Percentiles rank a stretch among this genome's conserved stretches.
Evolutionary conservation across 2,329 filamentous ascomycete genomes (phyloP).

Genomic region (Neonectria magnoliae): DNA sequence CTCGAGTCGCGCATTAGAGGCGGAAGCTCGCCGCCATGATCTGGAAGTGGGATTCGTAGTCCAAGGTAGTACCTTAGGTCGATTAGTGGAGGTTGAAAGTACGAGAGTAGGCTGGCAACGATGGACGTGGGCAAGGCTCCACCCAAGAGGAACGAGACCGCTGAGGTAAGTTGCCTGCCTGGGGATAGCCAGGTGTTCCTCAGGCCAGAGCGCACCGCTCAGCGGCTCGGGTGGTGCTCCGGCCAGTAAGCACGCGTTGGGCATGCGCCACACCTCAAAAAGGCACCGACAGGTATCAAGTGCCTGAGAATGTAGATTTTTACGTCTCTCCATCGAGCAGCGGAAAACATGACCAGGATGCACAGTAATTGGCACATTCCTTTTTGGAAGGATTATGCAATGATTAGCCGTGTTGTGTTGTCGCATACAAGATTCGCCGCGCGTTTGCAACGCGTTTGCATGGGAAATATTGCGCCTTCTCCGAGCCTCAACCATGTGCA

Average conservation of each 20-base stretch:
- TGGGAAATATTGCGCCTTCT: not conserved
- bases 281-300: not conserved
- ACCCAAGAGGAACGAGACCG: conserved; percentile 9
- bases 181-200: not conserved
- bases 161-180: conserved; percentile 21
- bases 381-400: not conserved
- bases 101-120: conserved; percentile 9
- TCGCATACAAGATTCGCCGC: too few relatives aligned
- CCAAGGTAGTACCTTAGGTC: conserved; percentile 26
- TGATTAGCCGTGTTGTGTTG: too few relatives aligned
- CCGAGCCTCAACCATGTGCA: not conserved
- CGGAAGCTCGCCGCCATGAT: conserved; percentile 23
- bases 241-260: not conserved
- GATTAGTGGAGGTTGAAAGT: conserved; percentile 28
- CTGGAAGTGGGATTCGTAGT: conserved; percentile 25
- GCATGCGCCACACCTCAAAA: not conserved
- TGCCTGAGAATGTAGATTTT: not conserved
- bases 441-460: not conserved
- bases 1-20: conserved; percentile 23
- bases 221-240: not conserved
- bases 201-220: not conserved
- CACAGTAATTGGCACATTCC: not conserved
- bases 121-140: conserved; percentile 16
- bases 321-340: too few relatives aligned
- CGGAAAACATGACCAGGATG: too few relatives aligned